phyloP scores from a whole-genome alignment of 176 grass and related monocot genomes.

The Poa annua region DNA sequence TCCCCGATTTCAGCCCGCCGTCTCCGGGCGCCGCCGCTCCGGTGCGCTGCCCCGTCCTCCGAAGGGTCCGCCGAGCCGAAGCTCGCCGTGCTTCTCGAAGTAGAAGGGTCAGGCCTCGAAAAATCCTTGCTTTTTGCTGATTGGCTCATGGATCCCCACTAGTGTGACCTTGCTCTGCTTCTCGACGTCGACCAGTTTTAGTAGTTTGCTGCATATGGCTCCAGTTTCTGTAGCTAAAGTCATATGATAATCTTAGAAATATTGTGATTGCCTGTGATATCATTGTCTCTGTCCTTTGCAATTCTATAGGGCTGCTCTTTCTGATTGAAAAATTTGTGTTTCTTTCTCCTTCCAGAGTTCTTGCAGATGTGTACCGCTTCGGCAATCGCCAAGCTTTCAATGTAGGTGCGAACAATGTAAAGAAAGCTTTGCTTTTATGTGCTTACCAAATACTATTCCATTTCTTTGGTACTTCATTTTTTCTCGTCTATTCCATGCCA shows the following conservation, averaged over 20 bases:
- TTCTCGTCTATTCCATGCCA: not conserved
- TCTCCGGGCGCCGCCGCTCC: conserved; percentile 3
- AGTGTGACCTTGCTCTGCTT: not conserved
- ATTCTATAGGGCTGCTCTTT: not conserved
- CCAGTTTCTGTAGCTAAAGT: not conserved
- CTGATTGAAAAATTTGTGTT: not conserved
- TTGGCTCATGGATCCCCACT: not conserved
- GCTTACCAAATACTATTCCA: conserved; percentile 25
- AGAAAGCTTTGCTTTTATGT: conserved; percentile 12
- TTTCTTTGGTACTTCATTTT: conserved; percentile 19
- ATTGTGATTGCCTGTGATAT: not conserved
- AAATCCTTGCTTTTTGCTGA: conserved; percentile 15
- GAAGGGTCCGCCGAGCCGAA: not conserved
- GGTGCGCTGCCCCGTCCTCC: not conserved
- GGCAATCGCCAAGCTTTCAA: conserved; percentile 87
- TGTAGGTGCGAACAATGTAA: conserved; percentile 71
- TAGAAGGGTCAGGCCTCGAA: conserved; percentile 54
- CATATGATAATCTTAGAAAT: not conserved
- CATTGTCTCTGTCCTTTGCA: not conserved
- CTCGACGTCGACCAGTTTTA: not conserved
- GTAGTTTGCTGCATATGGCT: not conserved
- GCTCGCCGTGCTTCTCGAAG: conserved; percentile 58
- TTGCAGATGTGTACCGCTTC: conserved; percentile 82
- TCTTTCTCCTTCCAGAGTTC: conserved; percentile 63
- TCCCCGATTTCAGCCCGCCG: not conserved